Conservation (phyloP, 1,139 yeast species). For the Pichia inconspicua region DNA sequence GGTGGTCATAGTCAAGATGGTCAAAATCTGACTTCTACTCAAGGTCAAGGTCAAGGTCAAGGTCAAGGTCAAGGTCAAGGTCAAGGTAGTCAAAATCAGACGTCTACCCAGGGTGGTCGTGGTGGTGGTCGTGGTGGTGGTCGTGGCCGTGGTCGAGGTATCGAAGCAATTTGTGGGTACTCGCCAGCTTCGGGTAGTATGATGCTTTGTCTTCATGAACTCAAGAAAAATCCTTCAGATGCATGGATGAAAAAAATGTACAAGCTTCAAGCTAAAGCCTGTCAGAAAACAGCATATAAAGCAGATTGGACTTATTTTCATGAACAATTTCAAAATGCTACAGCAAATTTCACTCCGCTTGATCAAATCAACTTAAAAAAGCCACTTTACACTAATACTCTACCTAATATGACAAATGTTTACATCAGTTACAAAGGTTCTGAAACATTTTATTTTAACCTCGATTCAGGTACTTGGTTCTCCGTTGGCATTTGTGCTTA, state of each 20-base stretch:
- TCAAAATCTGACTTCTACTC: not conserved
- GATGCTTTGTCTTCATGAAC: conserved; percentile 20
- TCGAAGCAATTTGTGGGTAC: conserved; percentile 16
- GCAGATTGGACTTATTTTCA: conserved; percentile 16
- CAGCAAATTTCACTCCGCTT: conserved; percentile 12
- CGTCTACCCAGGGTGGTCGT: not conserved
- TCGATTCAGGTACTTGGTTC: conserved; percentile 21
- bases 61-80: not conserved
- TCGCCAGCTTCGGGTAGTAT: conserved; percentile 25
- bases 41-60: not conserved
- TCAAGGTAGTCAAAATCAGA: not conserved
- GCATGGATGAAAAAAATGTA: conserved; percentile 10
- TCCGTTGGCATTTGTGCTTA: conserved; percentile 36
- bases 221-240: conserved; percentile 11
- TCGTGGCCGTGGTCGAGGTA: not conserved
- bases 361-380: conserved; percentile 10
- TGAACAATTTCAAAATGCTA: conserved; percentile 22
- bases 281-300: conserved; percentile 15
- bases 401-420: conserved; percentile 10
- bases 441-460: conserved; percentile 14
- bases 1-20: not conserved
- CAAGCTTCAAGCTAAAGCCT: conserved; percentile 13
- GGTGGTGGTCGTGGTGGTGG: not conserved
- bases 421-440: conserved; percentile 10
- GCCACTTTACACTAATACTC: conserved; percentile 16